Percentiles rank a stretch among this genome's conserved stretches.
These are phyloP conservation scores for Phytophthora podocarpi DNA, from an alignment of 352 stramenopile genomes.

Conservation along the genomic window DNA sequence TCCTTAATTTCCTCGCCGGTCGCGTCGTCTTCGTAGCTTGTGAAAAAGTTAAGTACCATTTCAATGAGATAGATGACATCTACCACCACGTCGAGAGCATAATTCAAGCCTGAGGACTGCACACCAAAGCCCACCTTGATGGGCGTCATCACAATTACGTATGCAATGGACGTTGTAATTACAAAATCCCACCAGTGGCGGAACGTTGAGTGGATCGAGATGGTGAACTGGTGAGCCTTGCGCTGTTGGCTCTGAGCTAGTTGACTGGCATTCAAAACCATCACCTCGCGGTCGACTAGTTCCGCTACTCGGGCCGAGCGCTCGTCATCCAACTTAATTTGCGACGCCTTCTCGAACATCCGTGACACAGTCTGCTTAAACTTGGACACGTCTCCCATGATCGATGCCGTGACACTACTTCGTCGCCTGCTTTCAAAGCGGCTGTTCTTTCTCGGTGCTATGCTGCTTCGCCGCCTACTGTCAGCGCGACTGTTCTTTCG, in stretches of 20 bases:
- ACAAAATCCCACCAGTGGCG: conserved; percentile 68
- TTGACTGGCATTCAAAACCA: conserved; percentile 64
- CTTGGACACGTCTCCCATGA: conserved; percentile 36
- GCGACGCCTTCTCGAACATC: conserved; percentile 46
- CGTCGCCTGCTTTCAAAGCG: conserved; percentile 18
- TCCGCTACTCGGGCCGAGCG: conserved; percentile 52
- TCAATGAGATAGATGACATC: conserved; percentile 66
- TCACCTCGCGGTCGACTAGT: conserved; percentile 62
- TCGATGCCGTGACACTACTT: conserved; percentile 34
- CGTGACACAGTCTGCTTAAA: conserved; percentile 43
- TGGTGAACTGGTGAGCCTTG: conserved; percentile 54
- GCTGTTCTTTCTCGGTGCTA: background rate
- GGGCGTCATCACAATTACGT: conserved; percentile 59
- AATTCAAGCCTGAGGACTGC: conserved; percentile 33
- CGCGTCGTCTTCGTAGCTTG: conserved; percentile 64
- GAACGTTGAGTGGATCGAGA: conserved; percentile 66
- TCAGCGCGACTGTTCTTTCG: conserved; percentile 15
- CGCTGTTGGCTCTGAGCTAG: conserved; percentile 61
- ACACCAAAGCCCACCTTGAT: conserved; percentile 63
- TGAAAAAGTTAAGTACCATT: conserved; percentile 67
- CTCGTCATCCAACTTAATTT: conserved; percentile 41
- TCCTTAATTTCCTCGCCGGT: conserved; percentile 69
- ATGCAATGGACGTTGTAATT: conserved; percentile 52
- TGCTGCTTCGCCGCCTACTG: conserved; percentile 16
- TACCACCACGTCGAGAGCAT: conserved; percentile 50